A percentile compares a stretch with the other conserved stretches of the same genome.
These are phyloP conservation scores for Dioscorea alata DNA, from an alignment of 106 monocot genomes.

Conservation along the genomic window DNA sequence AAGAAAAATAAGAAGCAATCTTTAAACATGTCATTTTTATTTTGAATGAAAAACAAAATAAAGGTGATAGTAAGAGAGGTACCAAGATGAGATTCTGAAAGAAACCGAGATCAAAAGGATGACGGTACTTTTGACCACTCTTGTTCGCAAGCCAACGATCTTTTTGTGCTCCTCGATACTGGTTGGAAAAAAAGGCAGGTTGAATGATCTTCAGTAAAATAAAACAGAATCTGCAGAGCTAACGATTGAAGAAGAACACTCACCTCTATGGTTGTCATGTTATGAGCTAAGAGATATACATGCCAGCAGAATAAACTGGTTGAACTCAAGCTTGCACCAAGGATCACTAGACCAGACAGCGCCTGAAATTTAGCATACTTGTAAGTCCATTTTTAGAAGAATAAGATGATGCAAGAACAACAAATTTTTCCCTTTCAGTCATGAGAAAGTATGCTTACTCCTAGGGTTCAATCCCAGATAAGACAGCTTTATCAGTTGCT, in stretches of 20 bases:
- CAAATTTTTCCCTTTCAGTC: no score
- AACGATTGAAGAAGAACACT: not conserved
- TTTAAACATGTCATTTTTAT: not conserved
- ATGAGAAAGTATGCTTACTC: no score
- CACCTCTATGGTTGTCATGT: conserved; percentile 77
- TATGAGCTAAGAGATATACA: conserved; percentile 51
- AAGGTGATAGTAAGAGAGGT: not conserved
- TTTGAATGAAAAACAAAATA: not conserved
- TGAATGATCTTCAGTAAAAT: no score
- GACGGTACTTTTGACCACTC: conserved; percentile 58
- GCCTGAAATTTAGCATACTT: conserved; percentile 20
- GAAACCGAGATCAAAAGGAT: conserved; percentile 53
- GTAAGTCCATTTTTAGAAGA: no score
- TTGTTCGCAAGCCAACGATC: conserved; percentile 61
- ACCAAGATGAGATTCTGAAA: conserved; percentile 45
- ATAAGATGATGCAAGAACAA: no score
- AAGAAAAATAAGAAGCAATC: not conserved
- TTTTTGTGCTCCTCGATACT: conserved; percentile 54
- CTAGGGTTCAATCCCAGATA: no score
- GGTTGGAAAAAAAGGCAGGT: conserved; percentile 1
- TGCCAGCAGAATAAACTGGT: conserved; percentile 62
- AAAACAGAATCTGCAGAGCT: not conserved
- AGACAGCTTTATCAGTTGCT: no score
- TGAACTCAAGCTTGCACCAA: conserved; percentile 27
- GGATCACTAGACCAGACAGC: conserved; percentile 28